phyloP scores from a whole-genome alignment of 495 filamentous ascomycete genomes.

The Cercophora sp. region DNA sequence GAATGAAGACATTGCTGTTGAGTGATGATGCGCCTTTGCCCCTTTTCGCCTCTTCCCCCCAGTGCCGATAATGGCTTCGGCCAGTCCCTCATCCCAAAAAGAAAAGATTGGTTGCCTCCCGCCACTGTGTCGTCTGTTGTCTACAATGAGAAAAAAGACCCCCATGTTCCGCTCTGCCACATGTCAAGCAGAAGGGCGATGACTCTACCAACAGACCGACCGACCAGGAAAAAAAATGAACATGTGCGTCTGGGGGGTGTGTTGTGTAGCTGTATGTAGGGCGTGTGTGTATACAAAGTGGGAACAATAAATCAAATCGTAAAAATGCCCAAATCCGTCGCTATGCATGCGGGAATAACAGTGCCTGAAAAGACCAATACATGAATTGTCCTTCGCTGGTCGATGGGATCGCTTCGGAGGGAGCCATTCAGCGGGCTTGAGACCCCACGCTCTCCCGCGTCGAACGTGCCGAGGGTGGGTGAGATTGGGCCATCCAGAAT shows the following conservation, averaged over 20 bases:
- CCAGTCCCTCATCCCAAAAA: too few species aligned
- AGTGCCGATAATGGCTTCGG: too few species aligned
- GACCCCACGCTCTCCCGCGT: constrained; percentile 13
- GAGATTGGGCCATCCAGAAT: neutral
- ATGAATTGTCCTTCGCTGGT: neutral
- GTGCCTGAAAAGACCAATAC: neutral
- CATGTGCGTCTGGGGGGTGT: too few species aligned
- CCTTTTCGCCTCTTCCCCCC: too few species aligned
- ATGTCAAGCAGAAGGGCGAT: neutral
- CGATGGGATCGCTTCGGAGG: neutral
- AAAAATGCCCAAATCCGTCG: constrained; percentile 7
- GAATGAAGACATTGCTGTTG: too few species aligned
- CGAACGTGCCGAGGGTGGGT: neutral
- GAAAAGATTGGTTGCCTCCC: too few species aligned
- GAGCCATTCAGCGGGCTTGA: neutral
- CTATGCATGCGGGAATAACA: constrained; percentile 22
- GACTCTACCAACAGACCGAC: neutral
- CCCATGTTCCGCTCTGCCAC: too few species aligned
- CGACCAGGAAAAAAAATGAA: too few species aligned
- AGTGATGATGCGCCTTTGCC: too few species aligned
- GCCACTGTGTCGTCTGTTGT: too few species aligned
- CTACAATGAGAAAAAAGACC: too few species aligned
- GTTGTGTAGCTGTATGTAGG: too few species aligned
- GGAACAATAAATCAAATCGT: constrained; percentile 2
- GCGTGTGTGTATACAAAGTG: constrained; percentile 1